These are phyloP conservation scores for Strobilomyces confusus DNA, from an alignment of 768 basidiomycete species.

Conservation along the genomic window DNA sequence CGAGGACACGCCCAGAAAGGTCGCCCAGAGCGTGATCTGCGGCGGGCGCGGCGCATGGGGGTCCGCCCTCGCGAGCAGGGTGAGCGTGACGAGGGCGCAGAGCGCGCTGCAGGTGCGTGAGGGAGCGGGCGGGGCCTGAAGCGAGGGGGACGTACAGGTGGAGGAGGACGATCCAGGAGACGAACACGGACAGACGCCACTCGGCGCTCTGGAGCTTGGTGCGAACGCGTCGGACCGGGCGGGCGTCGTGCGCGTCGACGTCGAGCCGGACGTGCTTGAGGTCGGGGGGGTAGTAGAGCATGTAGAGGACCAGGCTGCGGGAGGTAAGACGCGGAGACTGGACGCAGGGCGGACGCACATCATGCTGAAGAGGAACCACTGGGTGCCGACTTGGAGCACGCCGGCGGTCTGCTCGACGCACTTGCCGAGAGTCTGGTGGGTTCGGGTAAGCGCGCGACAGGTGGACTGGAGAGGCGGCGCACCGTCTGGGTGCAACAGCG, in stretches of 20 bases:
- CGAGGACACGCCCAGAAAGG: slow-evolving; percentile 80
- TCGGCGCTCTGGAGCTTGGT: slow-evolving; percentile 53
- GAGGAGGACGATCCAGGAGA: slow-evolving; percentile 64
- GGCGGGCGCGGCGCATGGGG: slow-evolving; percentile 33
- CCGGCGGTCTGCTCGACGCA: slow-evolving; percentile 83
- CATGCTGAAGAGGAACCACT: slow-evolving; percentile 80
- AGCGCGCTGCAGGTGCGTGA: slow-evolving; percentile 28
- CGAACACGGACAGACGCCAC: slow-evolving; percentile 75
- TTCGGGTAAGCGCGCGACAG: not conserved
- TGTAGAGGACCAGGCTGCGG: slow-evolving; percentile 83
- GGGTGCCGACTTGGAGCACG: slow-evolving; percentile 72
- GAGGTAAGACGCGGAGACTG: not conserved
- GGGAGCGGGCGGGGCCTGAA: not conserved
- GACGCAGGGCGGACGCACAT: slow-evolving; percentile 57
- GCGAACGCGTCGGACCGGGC: slow-evolving; percentile 41
- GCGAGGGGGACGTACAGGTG: slow-evolving; percentile 59
- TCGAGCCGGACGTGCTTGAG: slow-evolving; percentile 62
- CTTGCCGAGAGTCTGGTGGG: slow-evolving; percentile 54
- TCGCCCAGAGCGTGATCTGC: slow-evolving; percentile 64
- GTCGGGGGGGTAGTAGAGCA: slow-evolving; percentile 86
- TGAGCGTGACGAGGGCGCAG: slow-evolving; percentile 55
- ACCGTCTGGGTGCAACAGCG: slow-evolving; percentile 79
- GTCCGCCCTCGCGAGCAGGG: slow-evolving; percentile 48
- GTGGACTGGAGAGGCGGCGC: slow-evolving; percentile 27
- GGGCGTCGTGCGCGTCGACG: slow-evolving; percentile 39